Conservation (phyloP, 371 early-diverging fungal species). For the Mucor irregularis region DNA sequence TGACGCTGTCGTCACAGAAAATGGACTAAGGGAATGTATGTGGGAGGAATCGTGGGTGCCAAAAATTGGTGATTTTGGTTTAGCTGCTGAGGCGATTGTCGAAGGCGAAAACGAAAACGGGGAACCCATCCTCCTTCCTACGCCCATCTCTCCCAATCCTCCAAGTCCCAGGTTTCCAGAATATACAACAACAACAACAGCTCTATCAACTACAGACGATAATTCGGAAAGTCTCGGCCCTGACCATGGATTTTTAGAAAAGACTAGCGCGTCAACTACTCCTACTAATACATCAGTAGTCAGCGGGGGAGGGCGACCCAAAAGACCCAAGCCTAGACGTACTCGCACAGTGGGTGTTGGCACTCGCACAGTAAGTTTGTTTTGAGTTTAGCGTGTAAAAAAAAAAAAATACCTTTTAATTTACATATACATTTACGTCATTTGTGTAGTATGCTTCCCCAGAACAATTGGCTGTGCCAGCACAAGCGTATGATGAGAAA, state of each 20-base stretch:
- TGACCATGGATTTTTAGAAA: no score
- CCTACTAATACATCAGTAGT: not conserved
- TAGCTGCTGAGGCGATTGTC: conserved; percentile 60
- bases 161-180: conserved; percentile 11
- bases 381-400: no score
- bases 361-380: conserved; percentile 68
- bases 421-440: not conserved
- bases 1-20: not conserved
- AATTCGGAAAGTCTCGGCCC: no score
- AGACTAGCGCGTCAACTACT: no score
- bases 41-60: conserved; percentile 27
- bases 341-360: conserved; percentile 65
- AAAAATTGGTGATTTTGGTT: conserved; percentile 90
- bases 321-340: conserved; percentile 1
- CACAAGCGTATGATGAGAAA: conserved; percentile 59
- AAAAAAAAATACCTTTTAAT: not conserved
- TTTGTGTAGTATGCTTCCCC: conserved; percentile 83
- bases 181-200: no score
- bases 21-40: not conserved
- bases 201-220: not conserved
- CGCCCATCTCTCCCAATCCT: conserved; percentile 13
- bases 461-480: conserved; percentile 76
- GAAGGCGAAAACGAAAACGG: conserved; percentile 12
- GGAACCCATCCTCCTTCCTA: conserved; percentile 3
- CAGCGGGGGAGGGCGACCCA: conserved; percentile 1